Base-by-base conservation (phyloP, 768 basidiomycete species). In the Lactarius akahatsu region DNA sequence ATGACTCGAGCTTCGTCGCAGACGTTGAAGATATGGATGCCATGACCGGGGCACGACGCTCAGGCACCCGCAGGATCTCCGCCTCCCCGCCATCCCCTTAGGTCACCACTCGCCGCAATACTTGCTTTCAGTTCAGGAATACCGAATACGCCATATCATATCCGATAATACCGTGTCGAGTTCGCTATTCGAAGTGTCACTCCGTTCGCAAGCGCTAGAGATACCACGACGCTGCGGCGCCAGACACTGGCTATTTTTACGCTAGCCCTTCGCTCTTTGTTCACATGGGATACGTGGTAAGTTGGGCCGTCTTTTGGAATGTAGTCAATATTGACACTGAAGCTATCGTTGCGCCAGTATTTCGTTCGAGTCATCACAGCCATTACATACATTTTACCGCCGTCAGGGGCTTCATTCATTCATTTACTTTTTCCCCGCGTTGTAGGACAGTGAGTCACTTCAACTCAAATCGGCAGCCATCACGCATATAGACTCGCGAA, bases 11-110 rank as follows among this genome's bases (percentile, higher is more conserved):
- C 60, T 43, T 20, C 7, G 20, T 26, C 23, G 57, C 36, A 69
- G 68, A 69, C 68, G n/a, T 57, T 70, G 63, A 70, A 69, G 70
- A 70, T 70, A 56, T 70, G 70, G 70, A 63, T 64, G 50, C 68
- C 70, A 16, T 70, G 65, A 69, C 59, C 36, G 57, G 32, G 40
- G 47, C 23, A 63, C 16, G 62, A 63, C 57, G 20, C 41, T 38
- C 23, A 26, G 52, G 26, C 18, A 43, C 30, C 57, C 52, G 30
- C 43, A 56, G 32, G 47, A 52, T 11, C 41, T n/a, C 18, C 50
- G 4, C n/a, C 5, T 6, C 13, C 23, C 23, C 26, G 4, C n/a
- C 11, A 6, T 26, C 9, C 57, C 41, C 47, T 23, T 56, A 67
- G 45, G 63, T 67, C 63, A n/a, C 62, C 62, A 47, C 54, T 56